Evolutionary conservation across 441 rosid genomes (phyloP).

Genomic region (Populus hybrid): DNA sequence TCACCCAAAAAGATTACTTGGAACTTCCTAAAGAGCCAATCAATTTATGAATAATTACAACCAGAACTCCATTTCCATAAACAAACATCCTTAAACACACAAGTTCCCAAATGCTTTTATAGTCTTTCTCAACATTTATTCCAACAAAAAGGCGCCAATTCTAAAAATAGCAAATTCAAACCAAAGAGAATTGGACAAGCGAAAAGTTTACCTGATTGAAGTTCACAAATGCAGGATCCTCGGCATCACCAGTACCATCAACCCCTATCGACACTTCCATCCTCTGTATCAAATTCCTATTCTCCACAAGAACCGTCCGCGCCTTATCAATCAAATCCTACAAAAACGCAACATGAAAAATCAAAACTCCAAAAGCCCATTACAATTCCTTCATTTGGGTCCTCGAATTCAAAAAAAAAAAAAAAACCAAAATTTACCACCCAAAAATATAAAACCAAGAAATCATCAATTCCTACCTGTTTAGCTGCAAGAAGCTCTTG

Average conservation of each 20-base stretch:
- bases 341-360: slow-evolving; percentile 3
- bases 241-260: slow-evolving; percentile 34
- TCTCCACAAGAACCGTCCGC: slow-evolving; percentile 60
- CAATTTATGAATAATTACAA: background rate
- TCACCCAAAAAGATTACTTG: background rate
- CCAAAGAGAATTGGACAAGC: background rate
- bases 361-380: background rate
- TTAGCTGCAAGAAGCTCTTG: slow-evolving; percentile 80
- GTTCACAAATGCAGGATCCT: slow-evolving; percentile 61
- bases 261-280: slow-evolving; percentile 64
- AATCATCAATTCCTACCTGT: slow-evolving; percentile 44
- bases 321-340: slow-evolving; percentile 94
- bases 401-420: background rate
- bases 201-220: slow-evolving; percentile 61
- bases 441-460: background rate
- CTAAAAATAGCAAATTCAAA: background rate
- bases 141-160: background rate
- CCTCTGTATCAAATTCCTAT: slow-evolving; percentile 52
- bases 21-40: background rate
- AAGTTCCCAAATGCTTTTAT: background rate
- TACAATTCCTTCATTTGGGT: background rate
- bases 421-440: no score
- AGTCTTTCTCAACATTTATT: background rate
- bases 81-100: background rate
- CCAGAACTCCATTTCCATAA: background rate